A percentile compares a stretch with the other conserved stretches of the same genome.
Conservation (phyloP, 2,329 filamentous ascomycete species). For the Nigrospora sphaerica region DNA sequence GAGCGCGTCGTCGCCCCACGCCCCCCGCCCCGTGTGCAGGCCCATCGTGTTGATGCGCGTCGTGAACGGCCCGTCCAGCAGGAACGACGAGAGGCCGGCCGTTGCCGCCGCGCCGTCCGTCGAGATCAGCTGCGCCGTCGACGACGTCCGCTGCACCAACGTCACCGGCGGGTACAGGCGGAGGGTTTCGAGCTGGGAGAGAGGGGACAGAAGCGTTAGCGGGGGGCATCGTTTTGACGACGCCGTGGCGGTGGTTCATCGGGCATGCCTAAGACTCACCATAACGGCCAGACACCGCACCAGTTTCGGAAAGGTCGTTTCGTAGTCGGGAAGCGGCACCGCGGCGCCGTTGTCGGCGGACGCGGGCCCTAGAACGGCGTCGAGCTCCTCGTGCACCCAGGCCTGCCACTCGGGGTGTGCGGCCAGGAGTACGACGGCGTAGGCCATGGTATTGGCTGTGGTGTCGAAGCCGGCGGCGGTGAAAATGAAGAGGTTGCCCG, state of each 20-base stretch:
- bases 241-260: no score
- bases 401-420: slow-evolving; percentile 39
- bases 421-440: slow-evolving; percentile 37
- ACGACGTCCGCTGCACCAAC: no score
- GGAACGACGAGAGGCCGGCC: no score
- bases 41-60: slow-evolving; percentile 21
- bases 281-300: no score
- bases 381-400: slow-evolving; percentile 44
- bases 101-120: no score
- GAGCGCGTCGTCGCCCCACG: slow-evolving; percentile 15
- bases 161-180: no score
- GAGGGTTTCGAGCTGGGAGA: no score
- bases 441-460: slow-evolving; percentile 42
- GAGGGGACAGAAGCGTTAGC: no score
- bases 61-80: no score
- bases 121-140: no score
- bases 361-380: slow-evolving; percentile 19
- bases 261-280: no score
- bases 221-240: no score
- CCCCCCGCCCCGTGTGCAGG: not conserved
- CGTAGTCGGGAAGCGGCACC: slow-evolving; percentile 26
- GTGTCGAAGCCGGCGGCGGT: slow-evolving; percentile 40
- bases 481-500: slow-evolving; percentile 40
- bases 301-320: slow-evolving; percentile 28
- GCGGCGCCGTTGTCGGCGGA: slow-evolving; percentile 12